Evolutionary conservation across 768 basidiomycete genomes (phyloP), one percentile per base, ranked within the genome.

Genomic region (Trichaptum fuscoviolaceum): DNA sequence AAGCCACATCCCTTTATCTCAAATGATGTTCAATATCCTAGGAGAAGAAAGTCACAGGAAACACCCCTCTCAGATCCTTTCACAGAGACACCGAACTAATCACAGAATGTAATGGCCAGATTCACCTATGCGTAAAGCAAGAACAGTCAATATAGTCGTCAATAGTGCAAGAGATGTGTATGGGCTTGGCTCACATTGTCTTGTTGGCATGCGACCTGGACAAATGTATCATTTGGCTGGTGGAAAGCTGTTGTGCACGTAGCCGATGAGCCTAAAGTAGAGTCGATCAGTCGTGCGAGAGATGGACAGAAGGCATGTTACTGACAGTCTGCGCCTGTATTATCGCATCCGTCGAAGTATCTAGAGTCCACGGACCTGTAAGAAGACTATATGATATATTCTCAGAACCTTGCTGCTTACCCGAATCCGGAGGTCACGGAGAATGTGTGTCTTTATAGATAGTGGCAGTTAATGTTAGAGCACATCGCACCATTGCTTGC

Each of bases 371-470:
- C n/a, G n/a, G n/a, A n/a, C n/a, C n/a, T n/a, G n/a, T n/a, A n/a
- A 20, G 25, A 27, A 34, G 25, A 9, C 18, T 52, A 5, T 9
- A 66, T 15, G 26, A 67, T 20, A 24, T 10, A 17, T 26, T 23
- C 8, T 10, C n/a, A 9, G 26, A n/a, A 17, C 12, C 5, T 6
- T 12, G 20, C 3, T n/a, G 52, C 70, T 67, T 64, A 76, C 73
- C 71, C 72, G 65, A 78, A 78, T 25, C 76, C 76, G 61, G 74
- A 73, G 34, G 75, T 75, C 12, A 78, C 75, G 0, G 77, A 77
- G 71, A 76, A 78, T 18, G 73, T 34, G 62, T 74, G 75, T 12
- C 76, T 77, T 2, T 30, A 8, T 3, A 30, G 30, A 26, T 18
- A 65, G 36, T 18, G 12, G n/a, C n/a, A n/a, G n/a, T n/a, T n/a